These are phyloP conservation scores for Thyridium curvatum DNA, from an alignment of 2,329 filamentous ascomycete species.

Conservation along the genomic window DNA sequence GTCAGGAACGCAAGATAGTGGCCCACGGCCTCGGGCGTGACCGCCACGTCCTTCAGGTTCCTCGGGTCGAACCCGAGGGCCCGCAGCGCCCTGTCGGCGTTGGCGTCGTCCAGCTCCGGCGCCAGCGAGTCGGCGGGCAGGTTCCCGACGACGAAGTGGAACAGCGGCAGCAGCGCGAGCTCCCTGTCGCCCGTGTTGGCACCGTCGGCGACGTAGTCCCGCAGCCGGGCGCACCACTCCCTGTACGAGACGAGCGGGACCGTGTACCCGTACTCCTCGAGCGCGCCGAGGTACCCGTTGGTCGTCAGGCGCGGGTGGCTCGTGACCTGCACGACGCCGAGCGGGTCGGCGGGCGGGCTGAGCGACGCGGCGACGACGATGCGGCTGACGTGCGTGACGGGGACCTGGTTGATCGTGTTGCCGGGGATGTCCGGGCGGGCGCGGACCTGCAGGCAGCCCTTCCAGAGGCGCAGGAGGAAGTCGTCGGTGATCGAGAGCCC, in stretches of 20 bases:
- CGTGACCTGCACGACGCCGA: conserved; percentile 70
- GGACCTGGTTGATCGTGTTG: conserved; percentile 87
- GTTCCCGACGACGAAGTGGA: conserved; percentile 66
- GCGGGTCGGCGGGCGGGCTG: conserved; percentile 43
- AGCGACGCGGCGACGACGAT: conserved; percentile 71
- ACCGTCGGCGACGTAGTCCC: conserved; percentile 58
- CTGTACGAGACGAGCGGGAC: conserved; percentile 62
- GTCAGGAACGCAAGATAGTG: no score
- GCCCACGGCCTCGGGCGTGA: no score
- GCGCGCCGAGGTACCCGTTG: conserved; percentile 66
- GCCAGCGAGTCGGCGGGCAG: conserved; percentile 65
- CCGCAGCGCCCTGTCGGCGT: conserved; percentile 55
- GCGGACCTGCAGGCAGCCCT: conserved; percentile 78
- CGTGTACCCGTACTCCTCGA: conserved; percentile 68
- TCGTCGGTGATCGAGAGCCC: conserved; percentile 80
- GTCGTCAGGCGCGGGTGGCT: conserved; percentile 71
- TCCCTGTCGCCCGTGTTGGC: conserved; percentile 45
- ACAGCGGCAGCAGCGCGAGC: conserved; percentile 68
- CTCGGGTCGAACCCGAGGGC: no score
- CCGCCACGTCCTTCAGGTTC: no score
- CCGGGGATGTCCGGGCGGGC: conserved; percentile 62
- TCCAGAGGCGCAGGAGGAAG: conserved; percentile 80
- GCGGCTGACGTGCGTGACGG: conserved; percentile 76
- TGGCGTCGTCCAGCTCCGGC: conserved; percentile 67
- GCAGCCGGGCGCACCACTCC: conserved; percentile 61